A percentile compares a stretch with the other conserved stretches of the same genome.
These are phyloP conservation scores for Bonia amplexicaulis DNA, from an alignment of 176 grass and related monocot species.

Conservation along the genomic window DNA sequence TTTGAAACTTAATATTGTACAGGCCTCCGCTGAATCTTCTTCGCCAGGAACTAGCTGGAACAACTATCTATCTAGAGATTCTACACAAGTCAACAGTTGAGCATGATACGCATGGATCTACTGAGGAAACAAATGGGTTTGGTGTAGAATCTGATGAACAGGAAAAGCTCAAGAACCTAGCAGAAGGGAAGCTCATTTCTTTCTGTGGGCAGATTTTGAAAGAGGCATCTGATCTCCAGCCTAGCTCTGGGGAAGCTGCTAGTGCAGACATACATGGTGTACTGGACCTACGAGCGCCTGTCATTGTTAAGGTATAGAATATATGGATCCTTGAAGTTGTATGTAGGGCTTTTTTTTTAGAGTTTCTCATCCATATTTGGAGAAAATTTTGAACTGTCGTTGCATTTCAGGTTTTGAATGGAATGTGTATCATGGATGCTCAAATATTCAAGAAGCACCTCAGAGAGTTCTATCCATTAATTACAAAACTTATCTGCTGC, in stretches of 20 bases:
- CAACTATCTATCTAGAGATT: slow-evolving; percentile 92
- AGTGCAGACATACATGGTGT: slow-evolving; percentile 81
- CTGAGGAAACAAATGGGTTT: slow-evolving; percentile 35
- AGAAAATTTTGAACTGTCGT: slow-evolving; percentile 1
- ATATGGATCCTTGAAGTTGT: slow-evolving; percentile 21
- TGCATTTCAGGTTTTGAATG: slow-evolving; percentile 77
- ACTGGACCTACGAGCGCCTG: slow-evolving; percentile 79
- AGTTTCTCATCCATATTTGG: slow-evolving; percentile 10
- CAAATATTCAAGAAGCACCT: slow-evolving; percentile 93
- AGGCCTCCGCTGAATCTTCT: slow-evolving; percentile 95
- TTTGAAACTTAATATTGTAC: slow-evolving; percentile 35
- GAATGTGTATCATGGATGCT: slow-evolving; percentile 89
- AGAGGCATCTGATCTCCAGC: slow-evolving; percentile 92
- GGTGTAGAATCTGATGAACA: slow-evolving; percentile 43
- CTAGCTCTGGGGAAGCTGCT: slow-evolving; percentile 56
- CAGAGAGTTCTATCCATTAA: slow-evolving; percentile 92
- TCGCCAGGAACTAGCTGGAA: slow-evolving; percentile 93
- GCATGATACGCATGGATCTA: slow-evolving; percentile 20
- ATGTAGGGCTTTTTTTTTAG: neutral
- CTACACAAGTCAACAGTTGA: slow-evolving; percentile 83
- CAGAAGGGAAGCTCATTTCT: slow-evolving; percentile 88
- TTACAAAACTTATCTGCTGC: slow-evolving; percentile 99
- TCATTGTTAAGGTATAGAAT: slow-evolving; percentile 91
- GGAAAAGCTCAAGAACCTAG: slow-evolving; percentile 69
- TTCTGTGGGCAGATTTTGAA: slow-evolving; percentile 91